Conservation (phyloP, 371 early-diverging fungal genomes). For the Mucor sp. region DNA sequence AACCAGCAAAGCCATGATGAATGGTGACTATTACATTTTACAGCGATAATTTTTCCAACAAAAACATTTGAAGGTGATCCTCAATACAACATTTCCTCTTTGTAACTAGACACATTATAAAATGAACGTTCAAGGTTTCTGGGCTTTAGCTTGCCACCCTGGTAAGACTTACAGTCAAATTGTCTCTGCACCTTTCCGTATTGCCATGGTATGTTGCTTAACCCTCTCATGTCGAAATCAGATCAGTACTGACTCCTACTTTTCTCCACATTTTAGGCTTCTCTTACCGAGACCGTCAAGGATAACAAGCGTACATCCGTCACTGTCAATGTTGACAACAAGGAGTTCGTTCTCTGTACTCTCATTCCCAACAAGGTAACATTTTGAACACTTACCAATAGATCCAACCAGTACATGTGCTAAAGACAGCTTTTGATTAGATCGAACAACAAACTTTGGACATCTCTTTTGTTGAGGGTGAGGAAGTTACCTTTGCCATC, state of each 20-base stretch:
- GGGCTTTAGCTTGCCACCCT: constrained; percentile 64
- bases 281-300: constrained; percentile 62
- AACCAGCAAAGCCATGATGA: neutral
- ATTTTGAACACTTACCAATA: neutral
- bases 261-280: constrained; percentile 58
- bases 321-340: constrained; percentile 67
- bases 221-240: neutral
- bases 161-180: constrained; percentile 73
- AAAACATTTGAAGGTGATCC: neutral
- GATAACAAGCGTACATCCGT: constrained; percentile 65
- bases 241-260: neutral
- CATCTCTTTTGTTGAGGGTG: constrained; percentile 76
- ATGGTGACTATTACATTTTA: neutral
- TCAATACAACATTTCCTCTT: neutral
- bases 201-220: constrained; percentile 63
- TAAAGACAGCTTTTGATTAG: neutral
- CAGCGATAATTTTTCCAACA: neutral
- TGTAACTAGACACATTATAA: neutral
- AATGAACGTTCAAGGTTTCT: constrained; percentile 50
- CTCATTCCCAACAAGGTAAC: constrained; percentile 70
- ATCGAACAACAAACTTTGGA: constrained; percentile 78
- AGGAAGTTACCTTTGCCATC: constrained; percentile 74
- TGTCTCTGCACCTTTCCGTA: constrained; percentile 75
- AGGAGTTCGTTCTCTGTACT: constrained; percentile 77
- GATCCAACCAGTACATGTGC: neutral